A percentile compares a stretch with the other conserved stretches of the same genome.
phyloP scores from a whole-genome alignment of 805 yeast species.

The Candida sakaeoensis region DNA sequence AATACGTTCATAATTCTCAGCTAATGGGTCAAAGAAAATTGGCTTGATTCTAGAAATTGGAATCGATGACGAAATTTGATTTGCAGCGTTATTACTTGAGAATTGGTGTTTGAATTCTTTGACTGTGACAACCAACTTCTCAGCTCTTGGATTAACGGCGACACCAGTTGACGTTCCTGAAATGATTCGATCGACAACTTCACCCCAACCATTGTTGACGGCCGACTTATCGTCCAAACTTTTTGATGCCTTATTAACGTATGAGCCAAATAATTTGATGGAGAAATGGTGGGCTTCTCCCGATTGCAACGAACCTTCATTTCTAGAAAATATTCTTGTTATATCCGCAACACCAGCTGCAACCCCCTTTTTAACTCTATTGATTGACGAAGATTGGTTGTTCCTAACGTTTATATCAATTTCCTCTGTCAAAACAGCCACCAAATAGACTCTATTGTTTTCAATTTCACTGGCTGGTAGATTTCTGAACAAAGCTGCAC shows the following conservation, averaged over 20 bases:
- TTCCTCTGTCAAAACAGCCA: constrained; percentile 71
- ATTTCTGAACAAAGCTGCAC: constrained; percentile 77
- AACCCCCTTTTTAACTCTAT: constrained; percentile 65
- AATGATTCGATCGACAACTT: constrained; percentile 71
- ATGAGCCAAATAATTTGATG: constrained; percentile 70
- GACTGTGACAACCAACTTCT: constrained; percentile 60
- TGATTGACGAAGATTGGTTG: constrained; percentile 23
- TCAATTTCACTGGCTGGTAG: constrained; percentile 66
- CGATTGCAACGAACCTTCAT: constrained; percentile 54
- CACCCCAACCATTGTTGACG: constrained; percentile 81
- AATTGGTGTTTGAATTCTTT: constrained; percentile 64
- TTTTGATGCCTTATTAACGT: constrained; percentile 41
- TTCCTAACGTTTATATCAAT: constrained; percentile 37
- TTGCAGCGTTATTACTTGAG: constrained; percentile 6
- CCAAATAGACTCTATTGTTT: constrained; percentile 66
- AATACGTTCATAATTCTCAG: constrained; percentile 55
- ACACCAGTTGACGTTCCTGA: constrained; percentile 71
- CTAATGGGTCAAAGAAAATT: constrained; percentile 60
- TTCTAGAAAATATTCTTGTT: constrained; percentile 68
- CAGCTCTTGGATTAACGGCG: constrained; percentile 80
- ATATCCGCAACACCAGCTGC: constrained; percentile 89
- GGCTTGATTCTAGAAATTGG: constrained; percentile 67
- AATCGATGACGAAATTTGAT: constrained; percentile 13
- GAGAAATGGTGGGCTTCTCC: constrained; percentile 70
- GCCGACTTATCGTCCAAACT: constrained; percentile 12